Evolutionary conservation across 2,329 filamentous ascomycete species (phyloP), one percentile per base, ranked within the genome.

Genomic region (Whalleya microplaca): DNA sequence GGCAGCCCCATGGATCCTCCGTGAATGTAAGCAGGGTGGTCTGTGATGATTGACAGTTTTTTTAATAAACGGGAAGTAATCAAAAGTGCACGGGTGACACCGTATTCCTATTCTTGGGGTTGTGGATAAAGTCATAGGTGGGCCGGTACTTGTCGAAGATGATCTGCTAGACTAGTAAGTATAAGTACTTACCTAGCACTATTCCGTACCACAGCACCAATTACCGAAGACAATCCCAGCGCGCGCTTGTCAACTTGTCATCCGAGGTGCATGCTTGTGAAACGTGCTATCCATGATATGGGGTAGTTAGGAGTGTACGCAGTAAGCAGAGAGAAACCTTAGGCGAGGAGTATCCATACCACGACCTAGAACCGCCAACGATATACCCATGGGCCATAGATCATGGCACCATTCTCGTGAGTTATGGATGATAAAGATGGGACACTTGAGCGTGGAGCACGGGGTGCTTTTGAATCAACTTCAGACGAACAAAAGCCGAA

Each of bases 231-330:
- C 14, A 12, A 37, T 37, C 32, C 32, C 32, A 37, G 32, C 32
- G 60, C 58, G 60, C 60, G 60, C 61, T 63, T 63, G 60, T 63
- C 53, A 58, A 61, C 58, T 58, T 63, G 61, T 61, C 57, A 61
- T 52, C 53, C 56, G 23, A 52, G 55, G 19, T 58, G 53, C 58
- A 63, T 63, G 54, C 51, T 55, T 63, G 60, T 63, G 60, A 61
- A 63, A 63, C 60, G 58, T 63, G 58, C 60, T 61, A 55, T 61
- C 53, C 45, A 56, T 62, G 32, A 58, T 61, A 63, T 63, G 60
- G 60, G 57, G 58, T 63, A 63, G 61, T 61, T 61, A 61, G 50
- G 57, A 58, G 53, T 16, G 32, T 37, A 37, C 32, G 9, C 9
- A 27, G 23, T 27, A 27, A 4, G 9, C 32, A n/a, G n/a, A n/a